Percentiles rank a stretch among this genome's conserved stretches.
phyloP scores from a whole-genome alignment of 1,139 yeast genomes.

The Hemisphaericaspora subhashii region DNA sequence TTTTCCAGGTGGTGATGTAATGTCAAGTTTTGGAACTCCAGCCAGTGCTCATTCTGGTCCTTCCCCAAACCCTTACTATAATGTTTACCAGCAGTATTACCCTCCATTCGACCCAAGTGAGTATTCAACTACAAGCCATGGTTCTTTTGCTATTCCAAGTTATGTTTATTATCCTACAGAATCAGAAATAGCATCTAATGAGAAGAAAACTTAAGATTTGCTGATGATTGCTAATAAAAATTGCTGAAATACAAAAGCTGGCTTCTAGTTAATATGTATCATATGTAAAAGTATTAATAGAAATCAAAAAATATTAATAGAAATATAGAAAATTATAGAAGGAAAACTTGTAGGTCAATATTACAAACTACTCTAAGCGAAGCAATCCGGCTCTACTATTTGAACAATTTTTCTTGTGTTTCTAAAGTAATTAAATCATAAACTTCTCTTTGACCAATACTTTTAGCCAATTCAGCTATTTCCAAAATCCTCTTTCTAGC shows the following conservation, averaged over 20 bases:
- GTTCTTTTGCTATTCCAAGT: slow-evolving; percentile 13
- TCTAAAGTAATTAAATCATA: slow-evolving; percentile 21
- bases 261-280: slow-evolving; percentile 1
- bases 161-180: slow-evolving; percentile 16
- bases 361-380: no score
- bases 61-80: slow-evolving; percentile 16
- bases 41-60: slow-evolving; percentile 9
- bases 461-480: slow-evolving; percentile 9
- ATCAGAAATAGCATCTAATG: slow-evolving; percentile 11
- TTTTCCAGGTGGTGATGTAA: slow-evolving; percentile 18
- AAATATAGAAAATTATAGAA: no score
- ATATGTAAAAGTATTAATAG: neutral
- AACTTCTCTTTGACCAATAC: slow-evolving; percentile 16
- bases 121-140: slow-evolving; percentile 6
- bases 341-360: no score
- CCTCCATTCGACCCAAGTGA: slow-evolving; percentile 7
- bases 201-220: slow-evolving; percentile 9
- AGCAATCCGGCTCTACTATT: slow-evolving; percentile 5
- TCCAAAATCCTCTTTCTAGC: slow-evolving; percentile 6
- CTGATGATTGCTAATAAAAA: neutral
- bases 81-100: slow-evolving; percentile 20
- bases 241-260: no score
- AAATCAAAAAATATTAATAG: neutral
- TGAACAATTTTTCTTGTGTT: slow-evolving; percentile 20
- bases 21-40: slow-evolving; percentile 11